Evolutionary conservation across 257 asterid species (phyloP).

Genomic region (Nicotiana attenuata): DNA sequence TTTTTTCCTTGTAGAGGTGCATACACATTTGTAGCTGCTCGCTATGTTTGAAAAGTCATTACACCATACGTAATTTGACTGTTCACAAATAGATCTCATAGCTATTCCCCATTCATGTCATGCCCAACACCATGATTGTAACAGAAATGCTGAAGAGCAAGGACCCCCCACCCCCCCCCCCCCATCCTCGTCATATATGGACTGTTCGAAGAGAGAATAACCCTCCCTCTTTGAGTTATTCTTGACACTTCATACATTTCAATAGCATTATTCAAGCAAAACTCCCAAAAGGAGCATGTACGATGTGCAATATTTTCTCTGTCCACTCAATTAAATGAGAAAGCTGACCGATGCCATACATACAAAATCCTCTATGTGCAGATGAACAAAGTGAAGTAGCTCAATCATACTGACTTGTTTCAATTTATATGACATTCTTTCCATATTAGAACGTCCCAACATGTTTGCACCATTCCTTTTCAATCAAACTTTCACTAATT

Average conservation of each 20-base stretch:
- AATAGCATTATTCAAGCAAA: neutral
- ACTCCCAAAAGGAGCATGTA: neutral
- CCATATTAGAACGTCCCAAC: neutral
- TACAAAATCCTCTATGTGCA: neutral
- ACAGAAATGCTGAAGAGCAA: neutral
- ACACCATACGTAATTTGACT: neutral
- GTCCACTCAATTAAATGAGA: neutral
- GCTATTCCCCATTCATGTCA: neutral
- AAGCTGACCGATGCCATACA: neutral
- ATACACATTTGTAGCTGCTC: neutral
- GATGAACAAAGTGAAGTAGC: neutral
- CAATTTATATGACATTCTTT: neutral
- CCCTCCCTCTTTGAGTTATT: neutral
- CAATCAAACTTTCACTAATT: neutral
- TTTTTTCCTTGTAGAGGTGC: neutral
- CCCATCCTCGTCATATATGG: neutral
- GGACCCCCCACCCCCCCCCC: too few relatives aligned
- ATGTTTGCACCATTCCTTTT: neutral
- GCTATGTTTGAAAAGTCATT: neutral
- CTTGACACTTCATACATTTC: neutral
- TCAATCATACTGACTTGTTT: neutral
- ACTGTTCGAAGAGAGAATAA: neutral
- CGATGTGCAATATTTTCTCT: neutral
- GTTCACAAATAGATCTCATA: neutral
- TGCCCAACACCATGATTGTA: neutral